Base-by-base conservation (phyloP, 2,329 filamentous ascomycete genomes). In the Dissoconium aciculare region DNA sequence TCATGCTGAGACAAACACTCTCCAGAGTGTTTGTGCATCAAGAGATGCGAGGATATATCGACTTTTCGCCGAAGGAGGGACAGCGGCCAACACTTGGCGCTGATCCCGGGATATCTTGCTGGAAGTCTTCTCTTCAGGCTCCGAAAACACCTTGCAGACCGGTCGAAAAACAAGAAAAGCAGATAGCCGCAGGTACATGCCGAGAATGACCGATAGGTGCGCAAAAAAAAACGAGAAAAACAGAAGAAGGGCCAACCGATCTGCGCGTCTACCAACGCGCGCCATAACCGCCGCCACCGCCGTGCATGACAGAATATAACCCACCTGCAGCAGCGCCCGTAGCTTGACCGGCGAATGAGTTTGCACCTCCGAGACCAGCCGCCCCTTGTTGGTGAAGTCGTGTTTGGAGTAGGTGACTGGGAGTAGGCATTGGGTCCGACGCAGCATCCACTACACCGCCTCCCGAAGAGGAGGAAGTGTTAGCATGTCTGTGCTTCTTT, bases 401-500 rank as follows among this genome's bases (percentile, higher is more conserved):
- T 93, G 85, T 76, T 72, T 40, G 38, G 33, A 44, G 37, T 28
- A 44, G 37, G 94, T 94, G 72, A 83, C 93, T 71, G 87, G 87
- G 34, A 30, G 83, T 95, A 85, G 71, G 81, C n/a, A n/a, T n/a
- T n/a, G n/a, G n/a, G 83, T 85, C 93, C 34, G 29, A 19, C 26
- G 40, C 39, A 35, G 42, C 83, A 91, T 95, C 85, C 69, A 91
- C 85, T 87, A 94, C 75, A 69, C 82, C 85, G 74, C 84, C 85
- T 69, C 80, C 80, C 19, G 45, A 48, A 75, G 84, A 92, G 76
- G 87, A 95, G 81, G 85, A 93, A 87, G 87, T 94, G 83, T 94
- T 93, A 89, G 84, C 87, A 78, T 94, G 85, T 77, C 85, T 91
- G 72, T 94, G 87, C 83, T 94, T 94, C 76, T 93, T 94, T 69